Evolutionary conservation across 805 yeast genomes (phyloP), one percentile per base, ranked within the genome.

Genomic region (Saccharomycopsis fermentans): DNA sequence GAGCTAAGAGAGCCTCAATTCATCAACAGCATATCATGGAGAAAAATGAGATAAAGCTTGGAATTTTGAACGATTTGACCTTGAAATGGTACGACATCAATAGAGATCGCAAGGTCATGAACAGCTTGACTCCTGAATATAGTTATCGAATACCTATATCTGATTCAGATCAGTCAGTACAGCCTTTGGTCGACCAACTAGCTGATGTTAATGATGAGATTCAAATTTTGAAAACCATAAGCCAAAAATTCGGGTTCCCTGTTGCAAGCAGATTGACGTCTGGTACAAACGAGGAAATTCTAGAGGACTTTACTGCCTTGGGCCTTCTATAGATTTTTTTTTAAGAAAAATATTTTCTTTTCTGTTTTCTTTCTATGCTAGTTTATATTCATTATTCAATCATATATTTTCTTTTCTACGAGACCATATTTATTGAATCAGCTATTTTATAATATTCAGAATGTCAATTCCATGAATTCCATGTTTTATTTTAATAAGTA

Each of bases 51-150:
- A 70, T 79, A 52, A 86, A 90, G 62, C 77, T 78, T 56, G 74
- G 78, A 27, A 77, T 89, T 74, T 77, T 92, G 54, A 76, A 81
- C 60, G 77, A 81, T 6, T 87, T 96, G 3, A 91, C 97, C 5
- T 80, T 86, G 47, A 78, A 82, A 62, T 94, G 98, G 98, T 92
- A 92, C 73, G 85, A 87, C 64, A 87, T 91, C 66, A 91, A 90
- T 71, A 82, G 85, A 66, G 98, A 94, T 69, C 78, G 97, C 65
- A 78, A 95, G 63, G 83, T 82, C 52, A 78, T 89, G 81, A 96
- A 90, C 69, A 79, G 80, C 62, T 65, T 82, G 55, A 73, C 75
- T 55, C 77, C 85, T 51, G 74, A 78, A 61, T 71, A 71, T 67
- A 65, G 74, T 58, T 71, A 74, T 71, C 66, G 70, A 63, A 67